Evolutionary conservation across 768 basidiomycete species (phyloP), one percentile per base, ranked within the genome.

Genomic region (Leucocoprinus leucothites): DNA sequence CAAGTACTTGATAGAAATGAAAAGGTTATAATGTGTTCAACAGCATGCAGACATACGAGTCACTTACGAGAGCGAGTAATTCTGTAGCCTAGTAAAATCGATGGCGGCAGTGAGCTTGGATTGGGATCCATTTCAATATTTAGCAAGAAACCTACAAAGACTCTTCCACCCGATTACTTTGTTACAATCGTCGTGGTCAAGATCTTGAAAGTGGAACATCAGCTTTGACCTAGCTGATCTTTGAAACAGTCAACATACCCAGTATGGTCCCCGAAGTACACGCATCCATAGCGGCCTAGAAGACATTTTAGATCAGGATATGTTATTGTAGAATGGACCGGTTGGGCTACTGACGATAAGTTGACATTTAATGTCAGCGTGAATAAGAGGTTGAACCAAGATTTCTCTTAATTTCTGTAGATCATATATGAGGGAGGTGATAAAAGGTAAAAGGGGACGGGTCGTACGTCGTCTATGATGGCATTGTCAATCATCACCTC

Each of bases 191-290:
- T 58, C 43, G 35, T 62, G 61, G 28, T 48, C 38, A 4, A 62
- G 45, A 38, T 62, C 61, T 62, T 13, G 1, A 9, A 40, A 24
- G 2, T 25, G 31, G 31, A 5, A 11, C 21, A 46, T 40, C 48
- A 40, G 48, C n/a, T 38, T 13, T n/a, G 13, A 9, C 1, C 2
- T 13, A 1, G 3, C 5, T 18, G 14, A 13, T 6, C 24, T 22
- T 22, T 50, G 9, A 5, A 9, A 9, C 16, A 19, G 3, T 24
- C 9, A 11, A 51, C 61, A 24, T 26, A 62, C 59, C 57, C 3
- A 62, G 44, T 9, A 62, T 40, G 1, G 61, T 60, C 1, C 61
- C 57, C 0, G 59, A 62, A 35, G 56, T 51, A 16, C 61, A 60
- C 2, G 59, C 3, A 4, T 50, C 48, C 48, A 50, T 50, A 3